These are phyloP conservation scores for Boletellus emodensis DNA, from an alignment of 768 basidiomycete species.

Conservation along the genomic window DNA sequence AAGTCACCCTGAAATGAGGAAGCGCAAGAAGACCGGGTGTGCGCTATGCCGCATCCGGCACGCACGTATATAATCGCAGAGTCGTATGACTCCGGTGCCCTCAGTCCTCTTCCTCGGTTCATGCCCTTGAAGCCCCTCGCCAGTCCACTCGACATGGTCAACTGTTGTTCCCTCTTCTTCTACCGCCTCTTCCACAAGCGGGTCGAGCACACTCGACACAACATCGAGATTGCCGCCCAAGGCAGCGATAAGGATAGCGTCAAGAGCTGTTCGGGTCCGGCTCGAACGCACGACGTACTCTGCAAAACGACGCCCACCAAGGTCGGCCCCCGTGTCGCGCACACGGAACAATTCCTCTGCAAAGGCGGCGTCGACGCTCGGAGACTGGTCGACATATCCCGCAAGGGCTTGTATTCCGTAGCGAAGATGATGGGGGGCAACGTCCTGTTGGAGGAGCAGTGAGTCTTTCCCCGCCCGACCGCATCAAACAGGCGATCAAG, in stretches of 20 bases:
- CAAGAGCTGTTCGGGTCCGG: constrained; percentile 34
- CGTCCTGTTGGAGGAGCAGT: constrained; percentile 36
- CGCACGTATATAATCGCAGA: constrained; percentile 21
- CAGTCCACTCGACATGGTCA: constrained; percentile 25
- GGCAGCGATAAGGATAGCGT: constrained; percentile 23
- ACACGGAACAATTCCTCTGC: constrained; percentile 34
- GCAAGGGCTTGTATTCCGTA: constrained; percentile 30
- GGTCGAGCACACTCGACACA: constrained; percentile 16
- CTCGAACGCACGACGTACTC: constrained; percentile 25
- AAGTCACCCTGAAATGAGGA: constrained; percentile 17
- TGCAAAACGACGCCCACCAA: constrained; percentile 21
- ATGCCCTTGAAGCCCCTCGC: constrained; percentile 24
- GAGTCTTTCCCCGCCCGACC: constrained; percentile 17
- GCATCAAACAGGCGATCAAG: constrained; percentile 12
- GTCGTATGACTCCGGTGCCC: constrained; percentile 7
- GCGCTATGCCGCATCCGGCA: constrained; percentile 14
- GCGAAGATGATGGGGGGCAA: constrained; percentile 36
- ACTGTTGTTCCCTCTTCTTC: constrained; percentile 21
- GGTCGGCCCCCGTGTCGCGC: constrained; percentile 33
- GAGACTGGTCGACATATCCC: constrained; percentile 33
- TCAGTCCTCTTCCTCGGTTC: constrained; percentile 10
- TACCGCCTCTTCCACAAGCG: constrained; percentile 20
- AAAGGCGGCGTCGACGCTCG: constrained; percentile 34
- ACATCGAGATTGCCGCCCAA: constrained; percentile 20
- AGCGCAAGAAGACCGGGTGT: constrained; percentile 14